A percentile compares a stretch with the other conserved stretches of the same genome.
phyloP scores from a whole-genome alignment of 2,329 filamentous ascomycete species.

The Aphanoascus verrucosus region DNA sequence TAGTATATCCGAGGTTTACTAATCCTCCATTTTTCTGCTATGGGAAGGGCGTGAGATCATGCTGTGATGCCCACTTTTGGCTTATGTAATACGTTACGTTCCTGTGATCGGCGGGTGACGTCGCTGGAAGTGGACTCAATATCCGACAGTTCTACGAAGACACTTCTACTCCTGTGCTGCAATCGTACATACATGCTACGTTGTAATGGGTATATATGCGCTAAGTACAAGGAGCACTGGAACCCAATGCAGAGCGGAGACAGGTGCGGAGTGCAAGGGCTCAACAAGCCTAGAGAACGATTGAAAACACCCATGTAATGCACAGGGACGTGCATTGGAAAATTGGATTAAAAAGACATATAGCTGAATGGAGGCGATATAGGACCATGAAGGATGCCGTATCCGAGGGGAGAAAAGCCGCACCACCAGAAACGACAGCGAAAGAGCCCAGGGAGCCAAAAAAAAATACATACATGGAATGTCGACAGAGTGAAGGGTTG shows the following conservation, averaged over 20 bases:
- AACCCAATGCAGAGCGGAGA: neutral
- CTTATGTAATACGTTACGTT: neutral
- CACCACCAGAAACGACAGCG: neutral
- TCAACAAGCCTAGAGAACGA: neutral
- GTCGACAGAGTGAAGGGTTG: neutral
- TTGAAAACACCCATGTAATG: neutral
- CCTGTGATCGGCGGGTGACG: too few species aligned
- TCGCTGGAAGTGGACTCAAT: too few species aligned
- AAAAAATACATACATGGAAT: conserved; percentile 1
- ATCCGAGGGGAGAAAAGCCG: neutral
- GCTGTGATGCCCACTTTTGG: neutral
- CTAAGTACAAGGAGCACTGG: conserved; percentile 4
- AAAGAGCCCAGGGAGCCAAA: neutral
- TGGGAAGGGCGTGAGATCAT: too few species aligned
- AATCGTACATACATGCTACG: neutral
- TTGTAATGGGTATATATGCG: neutral
- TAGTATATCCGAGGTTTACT: too few species aligned
- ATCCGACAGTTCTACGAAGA: neutral
- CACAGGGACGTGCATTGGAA: neutral
- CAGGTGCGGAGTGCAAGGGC: neutral
- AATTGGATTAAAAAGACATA: conserved; percentile 2
- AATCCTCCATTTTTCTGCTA: too few species aligned
- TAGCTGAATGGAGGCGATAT: neutral
- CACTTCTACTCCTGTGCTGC: neutral
- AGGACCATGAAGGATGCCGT: neutral